Evolutionary conservation across 2,329 filamentous ascomycete species (phyloP).

Genomic region (Ophiostoma ips): DNA sequence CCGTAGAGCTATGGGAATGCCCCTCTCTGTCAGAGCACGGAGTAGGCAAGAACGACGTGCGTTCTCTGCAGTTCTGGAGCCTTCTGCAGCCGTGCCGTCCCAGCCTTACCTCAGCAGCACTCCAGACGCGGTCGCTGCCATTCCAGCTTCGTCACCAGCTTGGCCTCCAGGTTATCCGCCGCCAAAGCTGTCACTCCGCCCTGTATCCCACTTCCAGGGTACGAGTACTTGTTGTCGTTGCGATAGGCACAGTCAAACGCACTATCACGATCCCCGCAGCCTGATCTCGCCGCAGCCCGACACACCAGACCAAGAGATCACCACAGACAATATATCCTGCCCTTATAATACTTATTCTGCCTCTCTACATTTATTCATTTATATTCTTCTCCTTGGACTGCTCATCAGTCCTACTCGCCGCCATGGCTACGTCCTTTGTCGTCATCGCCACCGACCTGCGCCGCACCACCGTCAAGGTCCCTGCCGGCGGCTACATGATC

Average conservation of each 20-base stretch:
- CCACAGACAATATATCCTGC: too few species aligned
- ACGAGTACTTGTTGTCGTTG: too few species aligned
- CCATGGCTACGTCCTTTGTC: conserved; percentile 78
- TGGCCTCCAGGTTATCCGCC: neutral
- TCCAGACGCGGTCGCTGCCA: neutral
- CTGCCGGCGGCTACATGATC: conserved; percentile 63
- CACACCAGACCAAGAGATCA: too few species aligned
- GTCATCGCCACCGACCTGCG: conserved; percentile 72
- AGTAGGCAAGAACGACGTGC: neutral
- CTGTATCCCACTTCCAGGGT: too few species aligned
- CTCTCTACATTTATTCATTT: too few species aligned
- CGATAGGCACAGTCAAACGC: too few species aligned
- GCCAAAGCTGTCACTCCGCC: too few species aligned
- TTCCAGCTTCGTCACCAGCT: too few species aligned
- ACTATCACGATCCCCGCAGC: neutral
- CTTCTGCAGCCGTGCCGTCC: conserved; percentile 4
- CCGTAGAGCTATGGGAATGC: neutral
- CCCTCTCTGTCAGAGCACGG: conserved; percentile 1
- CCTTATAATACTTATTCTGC: neutral
- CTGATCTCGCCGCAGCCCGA: too few species aligned
- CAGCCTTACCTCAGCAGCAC: neutral
- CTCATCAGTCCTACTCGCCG: conserved; percentile 41
- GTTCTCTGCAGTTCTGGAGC: conserved; percentile 8
- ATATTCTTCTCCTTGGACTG: conserved; percentile 14
- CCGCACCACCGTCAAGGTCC: conserved; percentile 70